Percentiles rank a stretch among this genome's conserved stretches.
Conservation (phyloP, 1,284 basidiomycete genomes). For the Sanguinoderma infundibulare region DNA sequence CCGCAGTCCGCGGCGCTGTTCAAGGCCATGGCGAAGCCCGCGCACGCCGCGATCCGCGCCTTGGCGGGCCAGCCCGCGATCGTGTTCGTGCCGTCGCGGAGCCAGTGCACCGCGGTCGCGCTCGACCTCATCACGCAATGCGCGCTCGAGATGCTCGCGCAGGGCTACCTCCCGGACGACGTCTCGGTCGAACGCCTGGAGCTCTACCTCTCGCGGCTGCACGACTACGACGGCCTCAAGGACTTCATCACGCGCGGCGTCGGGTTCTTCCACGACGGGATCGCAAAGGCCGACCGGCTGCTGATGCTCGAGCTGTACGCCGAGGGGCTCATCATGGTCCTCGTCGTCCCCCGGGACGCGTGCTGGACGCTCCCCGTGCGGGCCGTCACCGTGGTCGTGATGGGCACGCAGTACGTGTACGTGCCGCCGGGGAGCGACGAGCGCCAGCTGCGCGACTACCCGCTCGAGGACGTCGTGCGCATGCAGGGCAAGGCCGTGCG, state of each 20-base stretch:
- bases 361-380: slow-evolving; percentile 88
- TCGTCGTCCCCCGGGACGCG: slow-evolving; percentile 83
- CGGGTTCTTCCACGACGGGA: slow-evolving; percentile 84
- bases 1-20: slow-evolving; percentile 88
- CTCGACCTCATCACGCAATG: slow-evolving; percentile 89
- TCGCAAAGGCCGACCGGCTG: slow-evolving; percentile 73
- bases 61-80: slow-evolving; percentile 61
- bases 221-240: slow-evolving; percentile 60
- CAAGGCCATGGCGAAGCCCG: slow-evolving; percentile 93
- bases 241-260: slow-evolving; percentile 90
- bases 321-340: slow-evolving; percentile 80
- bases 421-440: slow-evolving; percentile 50
- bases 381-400: slow-evolving; percentile 82
- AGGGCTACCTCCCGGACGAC: slow-evolving; percentile 70
- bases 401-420: slow-evolving; percentile 90
- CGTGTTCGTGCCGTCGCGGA: slow-evolving; percentile 89
- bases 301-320: slow-evolving; percentile 86
- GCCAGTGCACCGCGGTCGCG: slow-evolving; percentile 81
- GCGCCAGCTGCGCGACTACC: slow-evolving; percentile 81
- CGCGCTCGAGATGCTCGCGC: slow-evolving; percentile 74
- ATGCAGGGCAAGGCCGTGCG: slow-evolving; percentile 91
- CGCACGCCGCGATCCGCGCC: slow-evolving; percentile 68
- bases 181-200: slow-evolving; percentile 65
- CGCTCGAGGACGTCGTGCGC: slow-evolving; percentile 79
- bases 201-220: slow-evolving; percentile 62